Evolutionary conservation across 768 basidiomycete species (phyloP).

Genomic region (Kwoniella sp.): DNA sequence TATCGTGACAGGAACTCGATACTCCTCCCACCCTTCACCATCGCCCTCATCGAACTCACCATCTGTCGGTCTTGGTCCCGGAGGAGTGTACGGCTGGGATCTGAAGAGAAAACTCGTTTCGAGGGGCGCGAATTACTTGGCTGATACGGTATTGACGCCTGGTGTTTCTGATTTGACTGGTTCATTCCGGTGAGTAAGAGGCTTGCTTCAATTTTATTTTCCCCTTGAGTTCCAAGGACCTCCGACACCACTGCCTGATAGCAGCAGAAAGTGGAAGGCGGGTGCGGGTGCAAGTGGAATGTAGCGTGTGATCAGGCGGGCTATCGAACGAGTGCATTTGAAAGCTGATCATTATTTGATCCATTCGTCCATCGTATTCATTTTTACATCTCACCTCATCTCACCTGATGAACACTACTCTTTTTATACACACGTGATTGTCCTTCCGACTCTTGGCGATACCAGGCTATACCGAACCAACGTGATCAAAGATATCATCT

Average conservation of each 20-base stretch:
- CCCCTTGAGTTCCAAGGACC: too few species aligned
- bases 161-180: constrained; percentile 90
- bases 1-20: constrained; percentile 90
- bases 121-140: constrained; percentile 85
- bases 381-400: too few species aligned
- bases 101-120: constrained; percentile 84
- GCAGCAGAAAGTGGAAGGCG: too few species aligned
- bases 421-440: too few species aligned
- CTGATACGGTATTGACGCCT: constrained; percentile 78
- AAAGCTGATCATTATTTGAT: constrained; percentile 40
- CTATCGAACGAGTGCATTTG: too few species aligned
- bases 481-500: constrained; percentile 80
- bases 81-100: constrained; percentile 92
- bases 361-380: too few species aligned
- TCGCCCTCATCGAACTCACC: constrained; percentile 59
- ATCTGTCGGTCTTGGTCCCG: constrained; percentile 64
- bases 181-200: constrained; percentile 68
- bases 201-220: too few species aligned
- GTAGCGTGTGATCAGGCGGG: too few species aligned
- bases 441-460: background rate
- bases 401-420: too few species aligned
- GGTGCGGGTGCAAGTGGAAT: too few species aligned
- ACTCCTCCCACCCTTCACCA: constrained; percentile 59
- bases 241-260: too few species aligned
- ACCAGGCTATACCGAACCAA: constrained; percentile 72